Percentiles rank a stretch among this genome's conserved stretches.
These are phyloP conservation scores for Entomortierella chlamydospora DNA, from an alignment of 192 early-diverging fungal species.

Conservation along the genomic window DNA sequence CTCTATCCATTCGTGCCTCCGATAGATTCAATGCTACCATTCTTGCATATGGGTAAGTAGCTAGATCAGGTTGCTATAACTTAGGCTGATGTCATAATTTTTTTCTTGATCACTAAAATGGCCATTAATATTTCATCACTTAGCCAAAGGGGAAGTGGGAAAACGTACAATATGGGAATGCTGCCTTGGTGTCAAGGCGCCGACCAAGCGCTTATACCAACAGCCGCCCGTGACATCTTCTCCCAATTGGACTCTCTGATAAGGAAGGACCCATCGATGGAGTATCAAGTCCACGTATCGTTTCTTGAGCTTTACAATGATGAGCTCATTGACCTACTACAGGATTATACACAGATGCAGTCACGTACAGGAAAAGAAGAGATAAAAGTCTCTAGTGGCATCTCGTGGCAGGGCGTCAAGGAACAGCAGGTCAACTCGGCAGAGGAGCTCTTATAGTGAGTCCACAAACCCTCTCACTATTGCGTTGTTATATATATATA, in stretches of 20 bases:
- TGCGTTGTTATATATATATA: background rate
- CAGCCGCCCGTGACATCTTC: conserved; percentile 73
- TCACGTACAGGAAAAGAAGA: conserved; percentile 39
- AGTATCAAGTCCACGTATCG: conserved; percentile 74
- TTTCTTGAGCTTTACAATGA: conserved; percentile 99
- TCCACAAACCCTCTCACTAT: background rate
- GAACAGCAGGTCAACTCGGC: conserved; percentile 79
- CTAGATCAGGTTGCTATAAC: background rate
- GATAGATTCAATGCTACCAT: conserved; percentile 91
- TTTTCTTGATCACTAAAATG: background rate
- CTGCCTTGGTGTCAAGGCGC: conserved; percentile 57
- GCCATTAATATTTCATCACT: background rate
- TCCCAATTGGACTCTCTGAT: conserved; percentile 40
- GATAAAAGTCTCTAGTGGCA: conserved; percentile 81
- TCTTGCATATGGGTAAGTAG: conserved; percentile 83
- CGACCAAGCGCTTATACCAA: conserved; percentile 75
- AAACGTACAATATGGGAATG: conserved; percentile 97
- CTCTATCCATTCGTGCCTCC: background rate
- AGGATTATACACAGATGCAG: too few relatives aligned
- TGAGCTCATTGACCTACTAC: conserved; percentile 90
- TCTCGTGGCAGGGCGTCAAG: conserved; percentile 85
- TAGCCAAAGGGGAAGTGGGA: conserved; percentile 91
- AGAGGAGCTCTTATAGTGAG: conserved; percentile 69
- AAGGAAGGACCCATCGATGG: conserved; percentile 48
- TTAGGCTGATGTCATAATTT: background rate